Evolutionary conservation across 306 rosid species (phyloP).

Genomic region (Quercus parvula): DNA sequence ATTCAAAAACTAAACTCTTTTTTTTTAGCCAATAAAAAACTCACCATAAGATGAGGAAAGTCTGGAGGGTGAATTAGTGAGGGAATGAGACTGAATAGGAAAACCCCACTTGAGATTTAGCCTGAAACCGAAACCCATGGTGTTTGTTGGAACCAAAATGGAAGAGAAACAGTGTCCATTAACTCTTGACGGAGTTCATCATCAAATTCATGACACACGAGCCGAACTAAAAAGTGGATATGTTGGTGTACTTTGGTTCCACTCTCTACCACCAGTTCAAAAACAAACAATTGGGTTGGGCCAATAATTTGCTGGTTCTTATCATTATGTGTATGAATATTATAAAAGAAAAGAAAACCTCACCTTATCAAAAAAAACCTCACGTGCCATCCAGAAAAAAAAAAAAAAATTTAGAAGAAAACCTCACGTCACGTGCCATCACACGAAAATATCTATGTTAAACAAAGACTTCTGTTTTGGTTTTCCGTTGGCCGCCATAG

Average conservation of each 20-base stretch:
- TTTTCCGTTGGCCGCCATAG: too few species aligned
- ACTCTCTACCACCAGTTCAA: slow-evolving; percentile 44
- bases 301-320: too few species aligned
- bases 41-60: slow-evolving; percentile 60
- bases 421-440: too few species aligned
- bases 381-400: too few species aligned
- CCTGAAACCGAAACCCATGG: slow-evolving; percentile 68
- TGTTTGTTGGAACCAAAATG: slow-evolving; percentile 18
- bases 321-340: too few species aligned
- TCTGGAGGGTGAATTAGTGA: slow-evolving; percentile 37
- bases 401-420: too few species aligned
- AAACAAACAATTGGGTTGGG: too few species aligned
- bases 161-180: slow-evolving; percentile 42
- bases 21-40: slow-evolving; percentile 6
- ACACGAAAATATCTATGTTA: too few species aligned
- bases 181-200: slow-evolving; percentile 24
- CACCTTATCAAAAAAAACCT: too few species aligned
- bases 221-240: not conserved
- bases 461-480: too few species aligned
- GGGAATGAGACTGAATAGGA: slow-evolving; percentile 46
- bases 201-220: not conserved
- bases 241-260: slow-evolving; percentile 33
- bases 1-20: not conserved
- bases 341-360: too few species aligned
- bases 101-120: slow-evolving; percentile 47